Percentiles rank a stretch among this genome's conserved stretches.
phyloP scores from a whole-genome alignment of 345 rosid genomes.

The Citrus mangshanensis region DNA sequence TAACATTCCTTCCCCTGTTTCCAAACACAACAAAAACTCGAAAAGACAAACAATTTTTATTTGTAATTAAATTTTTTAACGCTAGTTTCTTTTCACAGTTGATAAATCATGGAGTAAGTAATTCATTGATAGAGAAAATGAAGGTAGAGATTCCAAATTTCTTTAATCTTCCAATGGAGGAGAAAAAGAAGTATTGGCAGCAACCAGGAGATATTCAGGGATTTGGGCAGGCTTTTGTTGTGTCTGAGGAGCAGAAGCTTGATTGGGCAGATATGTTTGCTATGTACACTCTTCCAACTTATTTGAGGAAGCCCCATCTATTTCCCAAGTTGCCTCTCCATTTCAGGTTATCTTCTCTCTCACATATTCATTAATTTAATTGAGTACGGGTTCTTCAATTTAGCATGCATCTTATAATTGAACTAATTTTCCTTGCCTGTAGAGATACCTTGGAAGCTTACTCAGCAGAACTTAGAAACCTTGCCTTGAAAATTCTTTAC shows the following conservation, averaged over 20 bases:
- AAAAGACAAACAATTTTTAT: no score
- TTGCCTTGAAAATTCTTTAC: slow-evolving; percentile 13
- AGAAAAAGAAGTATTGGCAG: slow-evolving; percentile 16
- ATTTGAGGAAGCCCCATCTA: slow-evolving; percentile 3
- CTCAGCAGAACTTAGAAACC: slow-evolving; percentile 5
- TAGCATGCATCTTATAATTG: neutral
- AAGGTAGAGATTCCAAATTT: slow-evolving; percentile 13
- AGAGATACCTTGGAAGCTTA: slow-evolving; percentile 15
- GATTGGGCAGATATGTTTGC: neutral
- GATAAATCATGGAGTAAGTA: slow-evolving; percentile 19
- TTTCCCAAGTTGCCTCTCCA: slow-evolving; percentile 18
- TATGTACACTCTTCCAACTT: neutral
- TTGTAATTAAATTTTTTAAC: neutral
- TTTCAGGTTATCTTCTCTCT: neutral
- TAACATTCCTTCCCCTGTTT: no score
- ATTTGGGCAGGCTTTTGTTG: neutral
- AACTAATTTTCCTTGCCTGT: neutral
- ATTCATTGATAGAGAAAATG: slow-evolving; percentile 11
- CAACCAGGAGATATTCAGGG: neutral
- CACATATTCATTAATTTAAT: no score
- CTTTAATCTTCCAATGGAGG: slow-evolving; percentile 19
- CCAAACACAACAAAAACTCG: no score
- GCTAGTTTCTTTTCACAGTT: slow-evolving; percentile 7
- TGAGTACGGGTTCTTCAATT: neutral
- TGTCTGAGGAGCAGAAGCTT: slow-evolving; percentile 8